Evolutionary conservation across 2,329 filamentous ascomycete species (phyloP).

Genomic region (Aspergillus glaucus): DNA sequence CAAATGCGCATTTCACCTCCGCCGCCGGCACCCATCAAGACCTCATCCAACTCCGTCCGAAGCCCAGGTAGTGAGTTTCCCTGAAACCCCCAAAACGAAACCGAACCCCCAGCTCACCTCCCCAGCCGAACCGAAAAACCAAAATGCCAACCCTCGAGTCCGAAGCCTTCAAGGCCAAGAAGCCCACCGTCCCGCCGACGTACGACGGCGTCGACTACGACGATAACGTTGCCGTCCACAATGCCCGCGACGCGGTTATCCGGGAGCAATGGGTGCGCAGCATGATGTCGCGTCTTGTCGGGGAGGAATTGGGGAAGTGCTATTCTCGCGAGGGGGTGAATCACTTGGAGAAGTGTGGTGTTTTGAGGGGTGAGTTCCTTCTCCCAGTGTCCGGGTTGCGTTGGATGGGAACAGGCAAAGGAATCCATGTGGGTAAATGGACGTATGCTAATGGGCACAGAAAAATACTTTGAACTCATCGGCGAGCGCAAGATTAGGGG

Average conservation of each 20-base stretch:
- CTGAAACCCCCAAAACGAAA: not conserved
- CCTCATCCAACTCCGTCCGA: not conserved
- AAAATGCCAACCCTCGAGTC: constrained; percentile 62
- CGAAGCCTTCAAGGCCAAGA: constrained; percentile 57
- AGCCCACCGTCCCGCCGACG: constrained; percentile 59
- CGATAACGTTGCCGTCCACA: constrained; percentile 57
- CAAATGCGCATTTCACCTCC: constrained; percentile 16
- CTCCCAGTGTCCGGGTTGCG: not conserved
- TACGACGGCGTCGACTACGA: constrained; percentile 63
- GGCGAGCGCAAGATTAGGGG: constrained; percentile 58
- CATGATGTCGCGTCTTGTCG: constrained; percentile 62
- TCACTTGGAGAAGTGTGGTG: constrained; percentile 62
- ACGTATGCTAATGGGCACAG: constrained; percentile 29
- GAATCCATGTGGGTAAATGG: not conserved
- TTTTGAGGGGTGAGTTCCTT: constrained; percentile 53
- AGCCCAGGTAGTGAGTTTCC: constrained; percentile 1
- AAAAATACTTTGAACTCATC: constrained; percentile 59
- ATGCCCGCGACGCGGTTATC: constrained; percentile 59
- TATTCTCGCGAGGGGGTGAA: constrained; percentile 61
- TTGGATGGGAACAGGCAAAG: not conserved
- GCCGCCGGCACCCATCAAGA: constrained; percentile 8
- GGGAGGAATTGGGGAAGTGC: constrained; percentile 63
- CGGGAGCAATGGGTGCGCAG: constrained; percentile 63
- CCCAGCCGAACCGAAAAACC: constrained; percentile 1
- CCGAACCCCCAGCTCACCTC: not conserved